Evolutionary conservation across 768 basidiomycete genomes (phyloP).

Genomic region (Kwoniella newhampshirensis): DNA sequence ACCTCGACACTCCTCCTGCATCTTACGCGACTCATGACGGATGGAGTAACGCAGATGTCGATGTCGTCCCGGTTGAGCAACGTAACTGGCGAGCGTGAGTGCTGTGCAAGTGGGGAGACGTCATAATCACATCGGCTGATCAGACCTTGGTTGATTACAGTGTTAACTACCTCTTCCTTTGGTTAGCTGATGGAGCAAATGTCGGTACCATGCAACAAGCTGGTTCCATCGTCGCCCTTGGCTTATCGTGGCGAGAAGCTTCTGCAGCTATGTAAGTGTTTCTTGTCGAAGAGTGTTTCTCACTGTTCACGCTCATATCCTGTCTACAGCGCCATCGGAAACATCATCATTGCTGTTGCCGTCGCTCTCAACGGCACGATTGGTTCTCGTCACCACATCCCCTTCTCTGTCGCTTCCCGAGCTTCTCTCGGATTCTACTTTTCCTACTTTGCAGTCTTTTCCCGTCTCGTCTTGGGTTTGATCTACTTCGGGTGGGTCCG

Average conservation of each 20-base stretch:
- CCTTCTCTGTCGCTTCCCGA: slow-evolving; percentile 75
- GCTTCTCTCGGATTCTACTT: slow-evolving; percentile 89
- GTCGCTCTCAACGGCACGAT: slow-evolving; percentile 77
- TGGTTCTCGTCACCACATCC: slow-evolving; percentile 73
- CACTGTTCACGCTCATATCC: slow-evolving; percentile 15
- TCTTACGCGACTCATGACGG: slow-evolving; percentile 46
- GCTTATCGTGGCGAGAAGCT: slow-evolving; percentile 45
- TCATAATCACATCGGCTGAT: not conserved
- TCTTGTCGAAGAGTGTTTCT: not conserved
- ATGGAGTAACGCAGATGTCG: slow-evolving; percentile 48
- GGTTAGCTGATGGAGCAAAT: slow-evolving; percentile 48
- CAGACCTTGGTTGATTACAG: slow-evolving; percentile 5
- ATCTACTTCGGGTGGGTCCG: slow-evolving; percentile 62
- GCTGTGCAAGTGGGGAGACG: not conserved
- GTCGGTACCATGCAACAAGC: slow-evolving; percentile 51
- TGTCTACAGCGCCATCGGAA: slow-evolving; percentile 68
- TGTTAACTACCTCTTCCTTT: slow-evolving; percentile 47
- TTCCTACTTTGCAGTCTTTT: slow-evolving; percentile 79
- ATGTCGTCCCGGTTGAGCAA: slow-evolving; percentile 44
- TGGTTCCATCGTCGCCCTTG: slow-evolving; percentile 42
- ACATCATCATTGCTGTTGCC: slow-evolving; percentile 68
- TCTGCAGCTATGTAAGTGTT: slow-evolving; percentile 41
- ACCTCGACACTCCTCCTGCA: slow-evolving; percentile 44
- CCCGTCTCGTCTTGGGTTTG: slow-evolving; percentile 70
- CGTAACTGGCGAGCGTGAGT: slow-evolving; percentile 47